Evolutionary conservation across 2,329 filamentous ascomycete genomes (phyloP).

Genomic region (Penicillium sp.): DNA sequence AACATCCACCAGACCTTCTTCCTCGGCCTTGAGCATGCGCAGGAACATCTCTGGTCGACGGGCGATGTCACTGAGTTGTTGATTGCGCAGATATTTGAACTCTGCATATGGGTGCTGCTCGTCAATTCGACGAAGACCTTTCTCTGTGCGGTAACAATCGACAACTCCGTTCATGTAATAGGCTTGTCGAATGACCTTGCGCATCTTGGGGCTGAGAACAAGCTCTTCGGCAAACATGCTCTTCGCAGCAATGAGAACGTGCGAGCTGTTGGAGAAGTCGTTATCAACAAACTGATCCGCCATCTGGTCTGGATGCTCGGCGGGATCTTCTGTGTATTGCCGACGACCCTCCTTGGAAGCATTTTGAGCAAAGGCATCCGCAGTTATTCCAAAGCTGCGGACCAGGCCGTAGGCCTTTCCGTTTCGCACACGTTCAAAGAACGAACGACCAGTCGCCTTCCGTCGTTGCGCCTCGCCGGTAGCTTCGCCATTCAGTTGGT

Average conservation of each 20-base stretch:
- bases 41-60: conserved; percentile 85
- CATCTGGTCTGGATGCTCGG: conserved; percentile 78
- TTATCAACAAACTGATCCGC: conserved; percentile 75
- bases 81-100: conserved; percentile 92
- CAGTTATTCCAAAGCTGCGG: conserved; percentile 83
- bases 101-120: conserved; percentile 96
- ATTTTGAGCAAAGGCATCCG: conserved; percentile 87
- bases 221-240: conserved; percentile 91
- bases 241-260: conserved; percentile 77
- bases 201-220: conserved; percentile 81
- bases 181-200: conserved; percentile 78
- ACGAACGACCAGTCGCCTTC: conserved; percentile 76
- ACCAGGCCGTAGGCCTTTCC: conserved; percentile 81
- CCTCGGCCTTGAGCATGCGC: conserved; percentile 96
- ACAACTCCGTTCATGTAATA: conserved; percentile 84
- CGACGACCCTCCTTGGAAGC: conserved; percentile 76
- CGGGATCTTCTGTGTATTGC: conserved; percentile 81
- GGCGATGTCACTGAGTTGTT: conserved; percentile 79
- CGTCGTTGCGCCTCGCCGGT: conserved; percentile 71
- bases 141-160: conserved; percentile 88
- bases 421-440: conserved; percentile 82
- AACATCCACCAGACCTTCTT: conserved; percentile 88
- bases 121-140: conserved; percentile 89
- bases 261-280: conserved; percentile 73
- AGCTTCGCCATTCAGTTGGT: conserved; percentile 60